These are phyloP conservation scores for Linnemannia hyalina DNA, from an alignment of 192 early-diverging fungal genomes.

Conservation along the genomic window DNA sequence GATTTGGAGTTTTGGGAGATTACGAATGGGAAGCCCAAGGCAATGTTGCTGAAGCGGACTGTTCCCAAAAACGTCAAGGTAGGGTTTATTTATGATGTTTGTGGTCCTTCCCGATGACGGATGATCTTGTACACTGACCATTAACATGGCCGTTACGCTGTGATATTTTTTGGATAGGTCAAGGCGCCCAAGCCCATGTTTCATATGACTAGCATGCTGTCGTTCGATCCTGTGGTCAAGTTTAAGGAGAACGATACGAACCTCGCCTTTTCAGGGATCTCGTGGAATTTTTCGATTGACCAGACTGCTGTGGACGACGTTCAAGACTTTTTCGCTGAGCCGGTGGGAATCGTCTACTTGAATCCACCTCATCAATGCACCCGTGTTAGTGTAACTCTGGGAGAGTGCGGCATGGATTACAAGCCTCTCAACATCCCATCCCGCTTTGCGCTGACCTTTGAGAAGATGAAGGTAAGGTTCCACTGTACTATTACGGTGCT, in stretches of 20 bases:
- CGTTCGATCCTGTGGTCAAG: slow-evolving; percentile 62
- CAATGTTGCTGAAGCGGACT: slow-evolving; percentile 59
- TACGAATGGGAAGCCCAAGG: slow-evolving; percentile 29
- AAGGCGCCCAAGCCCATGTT: slow-evolving; percentile 70
- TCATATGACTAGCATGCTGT: slow-evolving; percentile 65
- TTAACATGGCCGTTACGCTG: not conserved
- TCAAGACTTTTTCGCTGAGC: slow-evolving; percentile 68
- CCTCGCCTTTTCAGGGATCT: slow-evolving; percentile 65
- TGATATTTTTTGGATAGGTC: slow-evolving; percentile 34
- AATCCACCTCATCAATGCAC: slow-evolving; percentile 62
- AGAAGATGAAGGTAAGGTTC: slow-evolving; percentile 69
- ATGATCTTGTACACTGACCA: not conserved
- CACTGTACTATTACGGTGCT: too few species aligned
- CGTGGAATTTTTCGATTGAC: slow-evolving; percentile 59
- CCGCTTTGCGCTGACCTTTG: slow-evolving; percentile 64
- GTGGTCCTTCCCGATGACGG: not conserved
- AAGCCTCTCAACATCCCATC: slow-evolving; percentile 66
- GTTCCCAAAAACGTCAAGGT: slow-evolving; percentile 62
- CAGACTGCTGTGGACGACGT: slow-evolving; percentile 65
- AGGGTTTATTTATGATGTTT: not conserved
- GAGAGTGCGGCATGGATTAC: slow-evolving; percentile 73
- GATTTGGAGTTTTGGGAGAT: slow-evolving; percentile 62
- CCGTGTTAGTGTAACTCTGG: slow-evolving; percentile 68
- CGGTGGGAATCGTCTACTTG: slow-evolving; percentile 57
- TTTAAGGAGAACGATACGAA: slow-evolving; percentile 72